These are phyloP conservation scores for Calonectria ilicicola DNA, from an alignment of 2,329 filamentous ascomycete species.

Conservation along the genomic window DNA sequence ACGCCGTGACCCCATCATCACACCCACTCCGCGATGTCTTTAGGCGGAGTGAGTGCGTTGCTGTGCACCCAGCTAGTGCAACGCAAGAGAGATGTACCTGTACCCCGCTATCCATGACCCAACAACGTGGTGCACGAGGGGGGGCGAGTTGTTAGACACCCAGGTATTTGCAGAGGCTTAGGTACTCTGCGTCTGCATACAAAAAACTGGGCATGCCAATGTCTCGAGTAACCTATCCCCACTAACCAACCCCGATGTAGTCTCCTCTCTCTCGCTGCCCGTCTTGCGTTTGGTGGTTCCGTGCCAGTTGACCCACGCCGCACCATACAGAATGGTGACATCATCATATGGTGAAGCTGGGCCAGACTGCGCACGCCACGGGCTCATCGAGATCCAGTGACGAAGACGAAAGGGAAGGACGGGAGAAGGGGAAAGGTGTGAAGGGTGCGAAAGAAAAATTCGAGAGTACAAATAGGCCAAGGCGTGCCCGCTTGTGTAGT, in stretches of 20 bases:
- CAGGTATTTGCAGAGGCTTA: background rate
- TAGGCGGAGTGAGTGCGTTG: background rate
- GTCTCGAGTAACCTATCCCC: background rate
- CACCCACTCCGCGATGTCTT: constrained; percentile 10
- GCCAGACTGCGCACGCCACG: constrained; percentile 37
- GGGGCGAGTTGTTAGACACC: constrained; percentile 2
- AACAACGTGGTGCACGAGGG: background rate
- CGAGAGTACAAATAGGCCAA: constrained; percentile 42
- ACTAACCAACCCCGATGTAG: background rate
- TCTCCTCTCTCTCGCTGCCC: too few relatives aligned
- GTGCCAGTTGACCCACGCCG: constrained; percentile 9
- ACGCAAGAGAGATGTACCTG: background rate
- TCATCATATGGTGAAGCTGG: constrained; percentile 54
- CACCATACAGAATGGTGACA: constrained; percentile 52
- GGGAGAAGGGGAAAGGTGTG: constrained; percentile 34
- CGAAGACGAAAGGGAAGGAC: constrained; percentile 24
- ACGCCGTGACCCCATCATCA: constrained; percentile 44
- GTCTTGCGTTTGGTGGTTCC: background rate
- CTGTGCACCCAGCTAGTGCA: constrained; percentile 5
- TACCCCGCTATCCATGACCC: constrained; percentile 10
- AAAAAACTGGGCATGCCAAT: background rate
- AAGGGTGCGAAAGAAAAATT: background rate
- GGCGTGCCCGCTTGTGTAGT: constrained; percentile 5
- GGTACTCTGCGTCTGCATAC: background rate
- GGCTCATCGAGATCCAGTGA: constrained; percentile 33